Percentiles rank a stretch among this genome's conserved stretches.
Evolutionary conservation across 129 eudicot species (phyloP).

Genomic region (Cynara cardunculus): DNA sequence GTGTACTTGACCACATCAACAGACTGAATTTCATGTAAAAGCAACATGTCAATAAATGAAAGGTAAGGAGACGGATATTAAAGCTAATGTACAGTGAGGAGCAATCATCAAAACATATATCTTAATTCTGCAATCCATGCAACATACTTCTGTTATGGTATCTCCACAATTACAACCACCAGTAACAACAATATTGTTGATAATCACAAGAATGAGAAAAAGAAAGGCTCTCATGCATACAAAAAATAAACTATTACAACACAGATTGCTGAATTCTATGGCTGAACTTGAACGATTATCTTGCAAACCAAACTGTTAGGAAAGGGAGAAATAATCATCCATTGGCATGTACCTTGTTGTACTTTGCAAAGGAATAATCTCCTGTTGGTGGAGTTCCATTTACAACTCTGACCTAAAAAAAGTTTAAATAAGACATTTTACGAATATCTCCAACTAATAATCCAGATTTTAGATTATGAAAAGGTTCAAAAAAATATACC

Average conservation of each 20-base stretch:
- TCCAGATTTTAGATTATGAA: background rate
- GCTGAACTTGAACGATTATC: background rate
- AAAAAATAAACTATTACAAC: background rate
- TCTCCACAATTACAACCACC: background rate
- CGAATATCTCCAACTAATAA: conserved; percentile 7
- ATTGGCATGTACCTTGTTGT: conserved; percentile 61
- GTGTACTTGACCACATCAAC: conserved; percentile 88
- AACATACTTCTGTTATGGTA: background rate
- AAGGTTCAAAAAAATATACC: conserved; percentile 41
- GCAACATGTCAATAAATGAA: conserved; percentile 4
- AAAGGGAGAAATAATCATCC: conserved; percentile 1
- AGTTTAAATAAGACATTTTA: background rate
- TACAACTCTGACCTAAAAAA: conserved; percentile 86
- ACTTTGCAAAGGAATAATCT: conserved; percentile 92
- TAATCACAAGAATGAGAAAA: background rate
- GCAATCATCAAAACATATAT: background rate
- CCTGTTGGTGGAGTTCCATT: conserved; percentile 94
- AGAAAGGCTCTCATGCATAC: background rate
- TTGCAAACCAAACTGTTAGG: background rate
- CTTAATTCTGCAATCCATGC: conserved; percentile 7
- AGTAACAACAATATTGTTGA: background rate
- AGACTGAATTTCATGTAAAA: conserved; percentile 47
- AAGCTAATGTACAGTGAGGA: background rate
- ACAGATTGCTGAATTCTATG: background rate
- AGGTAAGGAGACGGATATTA: background rate